Conservation (phyloP, 495 filamentous ascomycete species). For the Chaetomium cochliodes region DNA sequence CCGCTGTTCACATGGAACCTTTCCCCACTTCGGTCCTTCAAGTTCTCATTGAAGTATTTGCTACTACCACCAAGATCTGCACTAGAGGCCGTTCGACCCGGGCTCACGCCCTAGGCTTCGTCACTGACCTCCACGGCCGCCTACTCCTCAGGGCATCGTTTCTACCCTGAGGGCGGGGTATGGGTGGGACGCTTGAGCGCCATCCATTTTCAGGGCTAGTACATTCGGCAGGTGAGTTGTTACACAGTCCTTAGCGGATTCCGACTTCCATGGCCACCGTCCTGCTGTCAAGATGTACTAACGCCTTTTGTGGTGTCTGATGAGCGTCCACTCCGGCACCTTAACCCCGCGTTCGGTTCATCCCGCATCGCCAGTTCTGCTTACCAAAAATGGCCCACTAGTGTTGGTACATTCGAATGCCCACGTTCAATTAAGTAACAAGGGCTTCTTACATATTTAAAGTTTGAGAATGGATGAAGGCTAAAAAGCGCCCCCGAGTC, state of each 20-base stretch:
- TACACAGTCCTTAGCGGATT: slow-evolving; percentile 58
- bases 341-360: slow-evolving; percentile 71
- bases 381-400: slow-evolving; percentile 71
- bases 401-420: slow-evolving; percentile 65
- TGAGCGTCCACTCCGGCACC: slow-evolving; percentile 69
- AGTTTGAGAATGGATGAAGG: slow-evolving; percentile 76
- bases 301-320: slow-evolving; percentile 68
- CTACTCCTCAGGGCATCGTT: slow-evolving; percentile 10
- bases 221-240: slow-evolving; percentile 53
- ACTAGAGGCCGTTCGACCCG: slow-evolving; percentile 10
- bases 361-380: slow-evolving; percentile 67
- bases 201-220: slow-evolving; percentile 11
- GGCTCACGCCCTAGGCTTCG: slow-evolving; percentile 10
- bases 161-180: slow-evolving; percentile 10
- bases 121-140: slow-evolving; percentile 10
- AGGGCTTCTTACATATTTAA: slow-evolving; percentile 75
- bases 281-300: slow-evolving; percentile 63
- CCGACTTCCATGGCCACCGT: slow-evolving; percentile 65
- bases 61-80: slow-evolving; percentile 11
- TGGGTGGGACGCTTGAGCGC: slow-evolving; percentile 10
- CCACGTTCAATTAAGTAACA: slow-evolving; percentile 68
- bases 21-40: slow-evolving; percentile 10
- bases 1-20: slow-evolving; percentile 10
- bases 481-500: slow-evolving; percentile 68
- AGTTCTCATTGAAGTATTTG: slow-evolving; percentile 11